phyloP scores from a whole-genome alignment of 495 filamentous ascomycete genomes.

The Trypethelium eluteriae region DNA sequence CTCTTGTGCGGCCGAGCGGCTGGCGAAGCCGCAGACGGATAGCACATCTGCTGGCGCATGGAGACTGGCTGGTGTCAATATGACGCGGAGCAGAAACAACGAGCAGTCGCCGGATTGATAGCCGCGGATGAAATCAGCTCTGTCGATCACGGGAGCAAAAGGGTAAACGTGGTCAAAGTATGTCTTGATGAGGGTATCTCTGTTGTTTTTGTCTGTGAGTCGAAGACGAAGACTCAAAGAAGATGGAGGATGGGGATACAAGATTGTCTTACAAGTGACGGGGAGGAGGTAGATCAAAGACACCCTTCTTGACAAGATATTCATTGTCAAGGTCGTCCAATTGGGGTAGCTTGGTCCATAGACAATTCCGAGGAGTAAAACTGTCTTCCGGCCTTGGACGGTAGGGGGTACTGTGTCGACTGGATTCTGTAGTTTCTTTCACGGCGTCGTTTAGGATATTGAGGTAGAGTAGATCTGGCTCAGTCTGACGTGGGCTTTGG shows the following conservation, averaged over 20 bases:
- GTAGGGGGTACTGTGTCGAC: slow-evolving; percentile 13
- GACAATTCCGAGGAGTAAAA: slow-evolving; percentile 14
- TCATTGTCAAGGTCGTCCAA: slow-evolving; percentile 23
- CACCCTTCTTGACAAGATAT: slow-evolving; percentile 22
- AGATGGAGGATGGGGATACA: slow-evolving; percentile 14
- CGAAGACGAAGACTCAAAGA: slow-evolving; percentile 19
- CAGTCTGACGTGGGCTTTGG: slow-evolving; percentile 20
- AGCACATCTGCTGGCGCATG: slow-evolving; percentile 22
- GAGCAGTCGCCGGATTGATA: slow-evolving; percentile 19
- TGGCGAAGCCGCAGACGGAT: slow-evolving; percentile 24
- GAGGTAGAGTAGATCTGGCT: slow-evolving; percentile 22
- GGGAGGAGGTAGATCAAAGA: slow-evolving; percentile 21
- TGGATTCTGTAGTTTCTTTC: slow-evolving; percentile 21
- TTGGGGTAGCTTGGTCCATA: slow-evolving; percentile 20
- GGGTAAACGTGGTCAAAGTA: slow-evolving; percentile 24
- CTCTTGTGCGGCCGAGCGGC: slow-evolving; percentile 27
- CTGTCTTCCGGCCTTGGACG: slow-evolving; percentile 9
- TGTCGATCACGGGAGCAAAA: slow-evolving; percentile 22
- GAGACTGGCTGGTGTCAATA: slow-evolving; percentile 21
- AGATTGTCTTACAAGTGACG: slow-evolving; percentile 19
- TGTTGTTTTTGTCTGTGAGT: slow-evolving; percentile 19
- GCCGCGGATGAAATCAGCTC: slow-evolving; percentile 21
- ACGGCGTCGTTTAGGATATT: slow-evolving; percentile 21
- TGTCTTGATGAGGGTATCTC: slow-evolving; percentile 20
- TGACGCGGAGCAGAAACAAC: slow-evolving; percentile 17